phyloP scores from a whole-genome alignment of 1,284 basidiomycete species.

The Ganoderma meredithae region DNA sequence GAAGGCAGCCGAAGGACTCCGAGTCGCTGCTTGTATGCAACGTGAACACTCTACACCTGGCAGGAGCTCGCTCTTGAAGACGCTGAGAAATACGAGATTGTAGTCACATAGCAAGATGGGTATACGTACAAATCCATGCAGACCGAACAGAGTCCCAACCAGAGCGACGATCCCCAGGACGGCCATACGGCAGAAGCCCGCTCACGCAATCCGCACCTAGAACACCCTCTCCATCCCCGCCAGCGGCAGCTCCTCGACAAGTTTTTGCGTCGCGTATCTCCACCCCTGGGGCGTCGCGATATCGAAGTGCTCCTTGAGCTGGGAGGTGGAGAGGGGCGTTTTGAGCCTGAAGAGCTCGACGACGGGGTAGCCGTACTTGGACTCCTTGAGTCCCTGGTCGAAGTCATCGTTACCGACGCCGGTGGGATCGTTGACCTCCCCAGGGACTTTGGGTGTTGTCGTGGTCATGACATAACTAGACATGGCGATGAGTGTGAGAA shows the following conservation, averaged over 20 bases:
- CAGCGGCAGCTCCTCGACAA: conserved; percentile 35
- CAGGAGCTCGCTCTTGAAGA: background rate
- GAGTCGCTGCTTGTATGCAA: background rate
- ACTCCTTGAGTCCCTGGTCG: conserved; percentile 39
- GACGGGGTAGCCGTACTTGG: conserved; percentile 44
- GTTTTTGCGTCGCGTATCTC: conserved; percentile 38
- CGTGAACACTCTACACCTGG: background rate
- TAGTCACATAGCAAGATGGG: background rate
- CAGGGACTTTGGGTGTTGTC: conserved; percentile 40
- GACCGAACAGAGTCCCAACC: background rate
- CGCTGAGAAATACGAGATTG: background rate
- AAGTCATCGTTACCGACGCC: conserved; percentile 47
- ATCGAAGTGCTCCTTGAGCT: conserved; percentile 37
- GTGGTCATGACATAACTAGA: conserved; percentile 41
- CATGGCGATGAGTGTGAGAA: background rate
- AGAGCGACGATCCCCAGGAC: background rate
- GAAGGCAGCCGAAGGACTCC: background rate
- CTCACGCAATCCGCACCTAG: conserved; percentile 7
- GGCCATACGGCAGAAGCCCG: background rate
- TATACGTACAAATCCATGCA: conserved; percentile 5
- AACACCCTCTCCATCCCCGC: conserved; percentile 34
- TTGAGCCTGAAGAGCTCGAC: conserved; percentile 39
- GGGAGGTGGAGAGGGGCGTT: conserved; percentile 33
- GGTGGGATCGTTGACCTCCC: conserved; percentile 41
- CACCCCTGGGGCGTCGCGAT: conserved; percentile 42